phyloP scores from a whole-genome alignment of 306 rosid genomes.

The Hippophae gyantsensis region DNA sequence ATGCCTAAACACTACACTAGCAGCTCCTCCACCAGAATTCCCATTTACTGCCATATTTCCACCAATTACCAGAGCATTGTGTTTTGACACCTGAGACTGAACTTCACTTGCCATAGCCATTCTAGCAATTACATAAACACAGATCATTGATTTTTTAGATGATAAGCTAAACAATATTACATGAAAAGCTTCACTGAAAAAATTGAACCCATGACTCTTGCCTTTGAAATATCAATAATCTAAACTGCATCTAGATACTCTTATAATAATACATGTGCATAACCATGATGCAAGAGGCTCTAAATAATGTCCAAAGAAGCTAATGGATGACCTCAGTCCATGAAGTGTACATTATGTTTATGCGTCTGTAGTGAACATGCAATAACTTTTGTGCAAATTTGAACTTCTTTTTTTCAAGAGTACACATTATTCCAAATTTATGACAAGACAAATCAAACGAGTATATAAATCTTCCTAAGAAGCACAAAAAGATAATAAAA shows the following conservation, averaged over 20 bases:
- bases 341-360: too few relatives aligned
- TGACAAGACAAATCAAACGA: not conserved
- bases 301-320: too few relatives aligned
- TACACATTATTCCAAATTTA: not conserved
- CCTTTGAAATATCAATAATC: conserved; percentile 4
- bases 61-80: conserved; percentile 40
- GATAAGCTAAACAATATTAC: conserved; percentile 4
- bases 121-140: conserved; percentile 41
- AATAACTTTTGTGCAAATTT: not conserved
- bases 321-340: too few relatives aligned
- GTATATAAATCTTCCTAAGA: conserved; percentile 3
- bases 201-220: not conserved
- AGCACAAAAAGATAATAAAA: not conserved
- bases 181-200: conserved; percentile 5
- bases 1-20: conserved; percentile 61
- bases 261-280: not conserved
- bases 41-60: conserved; percentile 85
- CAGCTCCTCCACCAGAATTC: conserved; percentile 77
- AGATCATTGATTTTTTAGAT: conserved; percentile 15
- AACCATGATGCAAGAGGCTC: too few relatives aligned
- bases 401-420: not conserved
- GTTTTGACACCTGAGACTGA: conserved; percentile 77
- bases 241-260: conserved; percentile 1
- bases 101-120: conserved; percentile 93
- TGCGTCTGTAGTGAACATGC: not conserved